Conservation (phyloP, 2,329 filamentous ascomycete genomes). For the Colletotrichum orchidophilum region DNA sequence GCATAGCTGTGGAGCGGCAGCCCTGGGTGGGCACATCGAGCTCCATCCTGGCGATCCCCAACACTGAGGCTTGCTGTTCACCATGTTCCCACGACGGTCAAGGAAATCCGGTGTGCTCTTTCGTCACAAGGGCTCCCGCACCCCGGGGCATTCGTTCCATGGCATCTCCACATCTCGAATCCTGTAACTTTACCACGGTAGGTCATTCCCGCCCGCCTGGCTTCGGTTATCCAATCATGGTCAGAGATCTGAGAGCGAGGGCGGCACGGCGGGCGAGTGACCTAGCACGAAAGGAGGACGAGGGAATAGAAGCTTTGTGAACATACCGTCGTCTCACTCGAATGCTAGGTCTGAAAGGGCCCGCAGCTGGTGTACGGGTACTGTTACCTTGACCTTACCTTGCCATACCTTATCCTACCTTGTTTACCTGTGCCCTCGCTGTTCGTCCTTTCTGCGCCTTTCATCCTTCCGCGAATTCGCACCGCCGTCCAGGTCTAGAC, state of each 20-base stretch:
- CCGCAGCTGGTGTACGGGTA: not conserved
- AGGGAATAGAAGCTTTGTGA: not conserved
- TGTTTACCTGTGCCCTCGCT: not conserved
- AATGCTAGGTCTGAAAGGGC: not conserved
- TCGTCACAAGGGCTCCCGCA: not conserved
- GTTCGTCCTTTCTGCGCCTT: too few species aligned
- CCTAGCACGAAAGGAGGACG: not conserved
- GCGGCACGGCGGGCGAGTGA: not conserved
- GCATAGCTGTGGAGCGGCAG: not conserved
- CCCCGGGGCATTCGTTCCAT: not conserved
- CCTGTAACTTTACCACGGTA: not conserved
- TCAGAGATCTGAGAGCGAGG: not conserved
- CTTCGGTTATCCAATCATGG: not conserved
- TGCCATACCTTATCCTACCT: not conserved
- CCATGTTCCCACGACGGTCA: not conserved
- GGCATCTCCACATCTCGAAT: conserved; percentile 1
- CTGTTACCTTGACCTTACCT: not conserved
- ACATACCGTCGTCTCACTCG: not conserved
- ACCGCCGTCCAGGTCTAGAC: not conserved
- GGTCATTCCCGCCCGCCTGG: not conserved
- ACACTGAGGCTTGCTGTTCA: not conserved
- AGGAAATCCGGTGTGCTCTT: not conserved
- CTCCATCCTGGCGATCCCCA: not conserved
- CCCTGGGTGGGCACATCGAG: not conserved
- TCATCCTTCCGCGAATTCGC: not conserved